Conservation (phyloP, 108 stramenopile species). For the Tribonema minus region DNA sequence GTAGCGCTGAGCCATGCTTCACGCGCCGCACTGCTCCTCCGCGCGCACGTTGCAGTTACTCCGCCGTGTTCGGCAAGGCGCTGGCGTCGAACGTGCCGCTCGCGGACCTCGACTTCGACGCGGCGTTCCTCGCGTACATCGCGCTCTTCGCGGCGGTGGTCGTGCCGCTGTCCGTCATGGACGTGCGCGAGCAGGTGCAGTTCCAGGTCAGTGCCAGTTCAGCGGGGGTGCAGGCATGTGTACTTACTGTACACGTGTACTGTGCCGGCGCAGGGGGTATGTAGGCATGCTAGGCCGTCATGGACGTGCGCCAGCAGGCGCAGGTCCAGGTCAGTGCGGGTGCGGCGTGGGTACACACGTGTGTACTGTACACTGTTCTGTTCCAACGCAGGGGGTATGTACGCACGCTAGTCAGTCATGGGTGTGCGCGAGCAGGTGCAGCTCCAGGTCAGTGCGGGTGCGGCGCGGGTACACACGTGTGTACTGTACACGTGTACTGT, state of each 20-base stretch:
- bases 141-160: slow-evolving; percentile 2
- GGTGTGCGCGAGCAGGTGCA: slow-evolving; percentile 8
- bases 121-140: slow-evolving; percentile 14
- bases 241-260: too few relatives aligned
- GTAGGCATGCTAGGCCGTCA: slow-evolving; percentile 11
- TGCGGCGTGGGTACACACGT: not conserved
- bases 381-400: not conserved
- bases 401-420: not conserved
- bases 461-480: too few relatives aligned
- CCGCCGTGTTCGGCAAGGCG: slow-evolving; percentile 14
- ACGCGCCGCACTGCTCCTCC: too few relatives aligned
- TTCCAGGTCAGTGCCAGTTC: slow-evolving; percentile 9
- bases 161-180: slow-evolving; percentile 10
- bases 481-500: too few relatives aligned
- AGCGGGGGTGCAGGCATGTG: too few relatives aligned
- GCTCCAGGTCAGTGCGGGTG: slow-evolving; percentile 5
- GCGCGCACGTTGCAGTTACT: too few relatives aligned
- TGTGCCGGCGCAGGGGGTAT: too few relatives aligned
- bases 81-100: slow-evolving; percentile 10
- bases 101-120: not conserved
- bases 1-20: too few relatives aligned
- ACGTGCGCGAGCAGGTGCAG: slow-evolving; percentile 9
- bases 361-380: slow-evolving; percentile 6
- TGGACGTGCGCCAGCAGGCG: not conserved
- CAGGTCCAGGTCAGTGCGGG: not conserved